Base-by-base conservation (phyloP, 768 basidiomycete genomes). In the Cystoderma amianthinum region DNA sequence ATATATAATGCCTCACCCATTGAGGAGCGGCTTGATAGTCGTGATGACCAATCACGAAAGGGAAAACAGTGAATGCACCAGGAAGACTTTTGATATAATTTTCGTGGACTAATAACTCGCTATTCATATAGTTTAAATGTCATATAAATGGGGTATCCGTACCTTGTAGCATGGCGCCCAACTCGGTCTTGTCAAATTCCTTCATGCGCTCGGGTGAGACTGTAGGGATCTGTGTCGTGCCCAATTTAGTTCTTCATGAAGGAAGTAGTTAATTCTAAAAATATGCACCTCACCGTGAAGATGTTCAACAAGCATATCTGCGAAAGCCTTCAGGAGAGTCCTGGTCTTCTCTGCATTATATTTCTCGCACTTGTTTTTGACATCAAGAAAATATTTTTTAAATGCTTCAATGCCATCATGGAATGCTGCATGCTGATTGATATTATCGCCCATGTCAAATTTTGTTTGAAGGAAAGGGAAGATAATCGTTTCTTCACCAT, bases 391-490 rank as follows among this genome's bases (percentile, higher is more conserved):
- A 32, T 57, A 56, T n/a, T 45, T 37, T n/a, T 53, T 41, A 9
- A 57, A 50, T 10, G 34, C 48, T 4, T 43, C 37, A 44, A 56
- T 46, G 19, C 39, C 48, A 6, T 45, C 48, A 21, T 48, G 43
- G 20, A 56, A 49, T n/a, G 39, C 45, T 22, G 47, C 47, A 36
- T 60, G 59, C 28, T 60, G 54, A 15, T 56, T 51, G n/a, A 57
- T 19, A 30, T 60, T 60, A 3, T 44, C 38, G 12, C 44, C 44
- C 53, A 60, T 54, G 16, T 54, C 48, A 28, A 7, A 7, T 40
- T 57, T 53, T 13, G 39, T 46, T 23, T 49, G 42, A 7, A 60
- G 36, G 20, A 49, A 44, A 3, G 59, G 59, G 43, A 60, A 60
- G 1, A 60, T 40, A 5, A 55, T 45, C 3, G 46, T 41, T 40